Evolutionary conservation across 169 alveolate genomes (phyloP).

Genomic region (Eimeria tenella): DNA sequence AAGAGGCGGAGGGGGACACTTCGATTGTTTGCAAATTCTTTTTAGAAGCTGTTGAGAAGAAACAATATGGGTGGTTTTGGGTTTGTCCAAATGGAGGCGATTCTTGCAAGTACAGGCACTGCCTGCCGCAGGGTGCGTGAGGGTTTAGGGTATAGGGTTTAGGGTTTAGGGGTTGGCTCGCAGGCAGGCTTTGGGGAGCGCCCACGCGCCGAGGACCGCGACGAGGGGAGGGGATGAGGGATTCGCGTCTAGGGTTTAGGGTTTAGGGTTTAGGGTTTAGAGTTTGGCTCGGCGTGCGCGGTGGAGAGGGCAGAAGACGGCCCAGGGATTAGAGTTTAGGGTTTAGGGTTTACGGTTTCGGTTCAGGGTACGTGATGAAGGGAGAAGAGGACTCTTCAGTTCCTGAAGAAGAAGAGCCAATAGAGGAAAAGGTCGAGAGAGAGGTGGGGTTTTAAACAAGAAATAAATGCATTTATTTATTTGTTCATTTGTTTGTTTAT

Average conservation of each 20-base stretch:
- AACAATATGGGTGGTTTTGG: constrained; percentile 99
- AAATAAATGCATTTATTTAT: too few relatives aligned
- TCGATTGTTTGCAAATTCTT: constrained; percentile 97
- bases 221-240: background rate
- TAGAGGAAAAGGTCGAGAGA: constrained; percentile 94
- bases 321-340: too few relatives aligned
- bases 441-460: constrained; percentile 76
- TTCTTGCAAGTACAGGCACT: constrained; percentile 97
- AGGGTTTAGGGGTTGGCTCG: background rate
- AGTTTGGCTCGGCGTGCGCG: too few relatives aligned
- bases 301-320: too few relatives aligned
- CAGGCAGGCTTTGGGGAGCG: background rate
- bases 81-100: constrained; percentile 99
- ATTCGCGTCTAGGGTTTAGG: background rate
- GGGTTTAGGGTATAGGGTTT: background rate
- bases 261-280: constrained; percentile 6
- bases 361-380: constrained; percentile 84
- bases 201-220: background rate
- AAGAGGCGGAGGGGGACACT: constrained; percentile 84
- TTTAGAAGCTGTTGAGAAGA: constrained; percentile 97
- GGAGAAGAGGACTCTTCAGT: constrained; percentile 74
- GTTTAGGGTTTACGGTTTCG: background rate
- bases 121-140: constrained; percentile 96
- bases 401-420: constrained; percentile 88
- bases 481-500: too few relatives aligned